These are phyloP conservation scores for Blastobotrys chiropterorum DNA, from an alignment of 805 yeast genomes.

Conservation along the genomic window DNA sequence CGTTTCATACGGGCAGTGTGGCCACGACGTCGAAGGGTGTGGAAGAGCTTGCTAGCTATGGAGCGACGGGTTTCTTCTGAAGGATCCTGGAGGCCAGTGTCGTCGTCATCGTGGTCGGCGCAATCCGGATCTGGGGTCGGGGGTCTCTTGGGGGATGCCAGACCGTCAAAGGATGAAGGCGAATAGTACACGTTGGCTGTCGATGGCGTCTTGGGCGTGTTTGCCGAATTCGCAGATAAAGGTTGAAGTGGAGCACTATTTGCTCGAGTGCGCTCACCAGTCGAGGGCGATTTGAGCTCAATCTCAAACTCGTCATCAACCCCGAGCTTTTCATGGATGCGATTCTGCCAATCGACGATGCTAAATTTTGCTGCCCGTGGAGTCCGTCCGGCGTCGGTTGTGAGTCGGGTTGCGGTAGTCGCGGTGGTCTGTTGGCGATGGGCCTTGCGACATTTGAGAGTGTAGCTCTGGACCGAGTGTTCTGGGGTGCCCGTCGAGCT, in stretches of 20 bases:
- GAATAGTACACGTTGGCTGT: not conserved
- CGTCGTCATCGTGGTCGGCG: too few relatives aligned
- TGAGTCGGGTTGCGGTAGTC: too few relatives aligned
- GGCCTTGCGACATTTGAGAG: not conserved
- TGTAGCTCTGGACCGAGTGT: not conserved
- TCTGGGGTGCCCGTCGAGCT: not conserved
- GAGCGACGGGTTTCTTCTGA: not conserved
- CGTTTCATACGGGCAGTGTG: too few relatives aligned
- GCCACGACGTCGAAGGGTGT: not conserved
- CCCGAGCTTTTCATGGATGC: not conserved
- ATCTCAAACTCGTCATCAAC: not conserved
- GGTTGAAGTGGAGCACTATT: not conserved
- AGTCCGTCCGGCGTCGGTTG: too few relatives aligned
- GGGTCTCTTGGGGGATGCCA: too few relatives aligned
- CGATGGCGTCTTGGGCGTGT: not conserved
- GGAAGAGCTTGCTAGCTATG: not conserved
- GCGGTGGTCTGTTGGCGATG: too few relatives aligned
- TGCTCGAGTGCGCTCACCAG: too few relatives aligned
- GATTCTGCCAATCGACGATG: not conserved
- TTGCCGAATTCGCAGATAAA: not conserved
- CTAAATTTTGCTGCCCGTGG: too few relatives aligned
- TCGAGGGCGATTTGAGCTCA: not conserved
- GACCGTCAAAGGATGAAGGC: too few relatives aligned
- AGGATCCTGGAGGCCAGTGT: too few relatives aligned
- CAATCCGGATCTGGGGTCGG: too few relatives aligned